Conservation (phyloP, 495 filamentous ascomycete genomes). For the Penicillium turbatum region DNA sequence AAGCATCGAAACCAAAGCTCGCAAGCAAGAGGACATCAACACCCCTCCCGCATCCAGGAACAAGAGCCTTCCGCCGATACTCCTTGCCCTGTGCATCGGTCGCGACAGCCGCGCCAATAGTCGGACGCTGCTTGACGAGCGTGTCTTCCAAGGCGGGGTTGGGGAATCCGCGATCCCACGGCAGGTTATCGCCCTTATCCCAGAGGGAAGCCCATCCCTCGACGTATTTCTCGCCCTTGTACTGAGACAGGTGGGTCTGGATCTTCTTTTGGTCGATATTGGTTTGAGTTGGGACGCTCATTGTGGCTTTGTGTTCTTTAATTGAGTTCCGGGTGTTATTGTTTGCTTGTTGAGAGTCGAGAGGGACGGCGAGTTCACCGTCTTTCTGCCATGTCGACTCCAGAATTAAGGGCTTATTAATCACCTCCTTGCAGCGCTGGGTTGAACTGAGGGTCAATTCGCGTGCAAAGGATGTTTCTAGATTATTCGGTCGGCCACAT, state of each 20-base stretch:
- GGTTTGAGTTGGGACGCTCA: constrained; percentile 18
- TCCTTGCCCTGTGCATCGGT: constrained; percentile 21
- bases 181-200: constrained; percentile 55
- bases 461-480: background rate
- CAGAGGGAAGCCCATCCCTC: constrained; percentile 61
- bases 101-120: constrained; percentile 41
- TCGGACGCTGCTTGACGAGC: constrained; percentile 42
- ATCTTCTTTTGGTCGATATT: constrained; percentile 22
- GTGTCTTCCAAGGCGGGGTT: constrained; percentile 64
- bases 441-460: background rate
- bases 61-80: constrained; percentile 48
- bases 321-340: background rate
- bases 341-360: background rate
- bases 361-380: constrained; percentile 7
- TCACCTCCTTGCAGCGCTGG: constrained; percentile 16
- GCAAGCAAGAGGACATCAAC: constrained; percentile 71
- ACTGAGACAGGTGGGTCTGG: constrained; percentile 28
- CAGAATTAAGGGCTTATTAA: constrained; percentile 17
- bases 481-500: background rate
- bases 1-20: constrained; percentile 66
- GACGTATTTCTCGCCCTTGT: constrained; percentile 28
- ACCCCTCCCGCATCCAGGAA: constrained; percentile 73
- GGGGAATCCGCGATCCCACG: constrained; percentile 64
- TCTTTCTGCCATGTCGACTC: constrained; percentile 9
- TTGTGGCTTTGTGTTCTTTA: constrained; percentile 2